These are phyloP conservation scores for Penicillium freii DNA, from an alignment of 2,329 filamentous ascomycete species.

Conservation along the genomic window DNA sequence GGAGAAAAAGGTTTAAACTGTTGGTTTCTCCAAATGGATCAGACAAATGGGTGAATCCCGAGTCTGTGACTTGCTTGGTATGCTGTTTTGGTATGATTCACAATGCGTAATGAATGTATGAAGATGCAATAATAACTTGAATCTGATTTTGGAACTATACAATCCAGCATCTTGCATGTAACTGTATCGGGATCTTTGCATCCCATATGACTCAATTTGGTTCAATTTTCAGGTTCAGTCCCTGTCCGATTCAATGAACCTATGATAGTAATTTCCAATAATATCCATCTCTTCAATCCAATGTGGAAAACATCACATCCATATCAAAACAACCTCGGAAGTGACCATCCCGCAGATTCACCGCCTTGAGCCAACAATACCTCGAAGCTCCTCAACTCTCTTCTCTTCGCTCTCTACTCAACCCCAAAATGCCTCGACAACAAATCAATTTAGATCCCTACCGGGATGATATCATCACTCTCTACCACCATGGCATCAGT, in stretches of 20 bases:
- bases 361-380: constrained; percentile 15
- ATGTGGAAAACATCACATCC: background rate
- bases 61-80: constrained; percentile 7
- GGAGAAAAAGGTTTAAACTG: constrained; percentile 21
- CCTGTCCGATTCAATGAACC: background rate
- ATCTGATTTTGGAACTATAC: background rate
- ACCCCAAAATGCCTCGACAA: constrained; percentile 22
- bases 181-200: background rate
- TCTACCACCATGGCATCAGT: constrained; percentile 25
- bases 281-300: background rate
- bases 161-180: background rate
- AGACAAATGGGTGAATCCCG: background rate
- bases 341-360: constrained; percentile 13
- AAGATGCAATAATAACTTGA: constrained; percentile 4
- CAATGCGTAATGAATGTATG: constrained; percentile 8
- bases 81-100: background rate
- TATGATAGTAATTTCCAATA: too few species aligned
- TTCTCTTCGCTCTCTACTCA: background rate
- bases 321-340: background rate
- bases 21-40: background rate
- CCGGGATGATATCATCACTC: constrained; percentile 23
- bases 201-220: too few species aligned
- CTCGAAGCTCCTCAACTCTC: background rate
- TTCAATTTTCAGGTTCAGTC: background rate
- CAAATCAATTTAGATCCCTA: constrained; percentile 27